These are phyloP conservation scores for Gloeostereum incarnatum DNA, from an alignment of 768 basidiomycete genomes.

Conservation along the genomic window DNA sequence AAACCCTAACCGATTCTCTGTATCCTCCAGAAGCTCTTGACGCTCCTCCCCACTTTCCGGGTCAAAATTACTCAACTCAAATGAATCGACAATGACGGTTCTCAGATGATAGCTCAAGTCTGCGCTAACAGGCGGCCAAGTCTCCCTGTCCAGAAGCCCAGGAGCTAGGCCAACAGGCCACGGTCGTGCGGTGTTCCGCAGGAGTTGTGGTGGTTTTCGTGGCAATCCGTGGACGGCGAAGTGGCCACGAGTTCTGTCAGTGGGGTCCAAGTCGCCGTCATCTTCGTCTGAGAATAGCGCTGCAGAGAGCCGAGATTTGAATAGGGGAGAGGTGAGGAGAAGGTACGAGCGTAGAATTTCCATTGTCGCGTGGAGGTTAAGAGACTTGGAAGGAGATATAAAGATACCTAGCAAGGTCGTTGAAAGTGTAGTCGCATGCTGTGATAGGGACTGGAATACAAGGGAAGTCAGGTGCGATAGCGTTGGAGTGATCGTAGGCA, in stretches of 20 bases:
- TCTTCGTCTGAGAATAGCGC: constrained; percentile 76
- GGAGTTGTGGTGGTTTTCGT: constrained; percentile 17
- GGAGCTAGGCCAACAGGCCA: constrained; percentile 72
- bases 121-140: constrained; percentile 83
- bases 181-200: constrained; percentile 20
- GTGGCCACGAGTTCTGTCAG: constrained; percentile 10
- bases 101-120: constrained; percentile 79
- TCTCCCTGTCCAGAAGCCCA: constrained; percentile 59
- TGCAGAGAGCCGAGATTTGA: constrained; percentile 55
- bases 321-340: constrained; percentile 61
- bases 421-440: constrained; percentile 58
- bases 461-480: constrained; percentile 52
- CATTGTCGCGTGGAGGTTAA: constrained; percentile 63
- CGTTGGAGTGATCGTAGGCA: constrained; percentile 60
- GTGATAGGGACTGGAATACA: constrained; percentile 50
- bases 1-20: constrained; percentile 74
- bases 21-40: constrained; percentile 40
- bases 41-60: constrained; percentile 21
- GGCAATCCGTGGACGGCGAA: constrained; percentile 17
- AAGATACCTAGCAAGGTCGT: constrained; percentile 58
- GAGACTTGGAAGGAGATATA: constrained; percentile 49
- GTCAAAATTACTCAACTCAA: constrained; percentile 26
- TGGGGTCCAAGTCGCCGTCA: constrained; percentile 33
- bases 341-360: constrained; percentile 66
- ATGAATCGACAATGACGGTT: constrained; percentile 78